Conservation (phyloP, 108 stramenopile genomes). For the Cyclotella distinguenda region DNA sequence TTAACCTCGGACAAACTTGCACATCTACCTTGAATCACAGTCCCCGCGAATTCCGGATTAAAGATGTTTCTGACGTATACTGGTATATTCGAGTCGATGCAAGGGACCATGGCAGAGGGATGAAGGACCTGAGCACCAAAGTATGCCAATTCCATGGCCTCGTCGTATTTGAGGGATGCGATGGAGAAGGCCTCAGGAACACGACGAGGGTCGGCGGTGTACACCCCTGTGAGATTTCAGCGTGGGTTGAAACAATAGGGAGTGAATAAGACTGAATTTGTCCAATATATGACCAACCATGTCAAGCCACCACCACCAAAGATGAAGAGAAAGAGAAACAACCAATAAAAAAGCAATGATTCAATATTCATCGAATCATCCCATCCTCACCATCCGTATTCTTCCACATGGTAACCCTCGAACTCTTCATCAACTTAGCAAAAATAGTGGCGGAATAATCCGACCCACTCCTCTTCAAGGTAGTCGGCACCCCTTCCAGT, state of each 20-base stretch:
- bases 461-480: slow-evolving; percentile 82
- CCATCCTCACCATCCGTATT: slow-evolving; percentile 90
- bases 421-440: slow-evolving; percentile 65
- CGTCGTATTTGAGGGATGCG: slow-evolving; percentile 75
- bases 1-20: slow-evolving; percentile 48
- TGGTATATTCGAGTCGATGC: slow-evolving; percentile 73
- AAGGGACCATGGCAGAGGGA: slow-evolving; percentile 82
- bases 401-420: slow-evolving; percentile 86
- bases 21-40: slow-evolving; percentile 72
- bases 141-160: slow-evolving; percentile 91
- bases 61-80: slow-evolving; percentile 87
- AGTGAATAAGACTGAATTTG: too few relatives aligned
- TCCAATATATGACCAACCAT: too few relatives aligned
- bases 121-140: slow-evolving; percentile 90
- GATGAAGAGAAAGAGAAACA: too few relatives aligned
- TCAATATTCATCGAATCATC: too few relatives aligned
- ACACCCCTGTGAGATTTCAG: too few relatives aligned
- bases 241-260: too few relatives aligned
- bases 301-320: too few relatives aligned
- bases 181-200: slow-evolving; percentile 87
- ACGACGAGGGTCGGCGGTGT: slow-evolving; percentile 85
- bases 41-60: slow-evolving; percentile 77
- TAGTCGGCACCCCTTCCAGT: slow-evolving; percentile 80
- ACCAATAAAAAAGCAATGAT: too few relatives aligned
- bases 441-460: slow-evolving; percentile 89